Conservation (phyloP, 352 stramenopile genomes). For the Pythium brachiatum region DNA sequence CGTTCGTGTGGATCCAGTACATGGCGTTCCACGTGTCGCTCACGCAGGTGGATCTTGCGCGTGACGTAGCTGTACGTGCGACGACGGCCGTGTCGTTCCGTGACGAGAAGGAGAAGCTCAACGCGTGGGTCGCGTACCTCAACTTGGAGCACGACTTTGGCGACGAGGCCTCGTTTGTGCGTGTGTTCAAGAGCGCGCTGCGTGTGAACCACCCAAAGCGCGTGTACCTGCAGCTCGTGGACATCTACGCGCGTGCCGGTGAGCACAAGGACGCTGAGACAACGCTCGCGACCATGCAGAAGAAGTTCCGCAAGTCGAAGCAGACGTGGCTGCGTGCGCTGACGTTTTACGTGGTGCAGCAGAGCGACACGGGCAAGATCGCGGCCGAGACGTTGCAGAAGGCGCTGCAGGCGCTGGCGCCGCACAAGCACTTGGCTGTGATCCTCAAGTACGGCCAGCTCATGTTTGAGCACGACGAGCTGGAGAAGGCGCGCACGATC, state of each 20-base stretch:
- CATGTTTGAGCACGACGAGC: slow-evolving; percentile 92
- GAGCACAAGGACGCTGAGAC: slow-evolving; percentile 69
- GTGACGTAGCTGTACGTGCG: slow-evolving; percentile 91
- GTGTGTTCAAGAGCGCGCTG: slow-evolving; percentile 90
- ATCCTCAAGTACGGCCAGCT: slow-evolving; percentile 96
- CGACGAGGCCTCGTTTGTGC: slow-evolving; percentile 85
- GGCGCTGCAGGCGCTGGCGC: slow-evolving; percentile 88
- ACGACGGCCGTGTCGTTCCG: slow-evolving; percentile 94
- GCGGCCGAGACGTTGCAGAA: slow-evolving; percentile 90
- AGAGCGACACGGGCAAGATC: slow-evolving; percentile 24
- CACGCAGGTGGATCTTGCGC: slow-evolving; percentile 91
- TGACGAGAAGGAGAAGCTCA: slow-evolving; percentile 96
- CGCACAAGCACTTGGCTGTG: slow-evolving; percentile 93
- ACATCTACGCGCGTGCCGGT: slow-evolving; percentile 83
- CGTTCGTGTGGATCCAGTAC: slow-evolving; percentile 97
- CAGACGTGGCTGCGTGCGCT: slow-evolving; percentile 87
- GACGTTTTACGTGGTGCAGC: slow-evolving; percentile 79
- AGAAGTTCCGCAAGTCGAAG: slow-evolving; percentile 92
- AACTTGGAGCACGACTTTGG: slow-evolving; percentile 97
- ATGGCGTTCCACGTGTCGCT: slow-evolving; percentile 97
- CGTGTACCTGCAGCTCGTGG: slow-evolving; percentile 93
- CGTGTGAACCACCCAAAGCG: slow-evolving; percentile 95
- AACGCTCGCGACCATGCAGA: slow-evolving; percentile 85
- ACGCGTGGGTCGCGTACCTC: slow-evolving; percentile 95
- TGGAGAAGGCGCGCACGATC: slow-evolving; percentile 94